These are phyloP conservation scores for Begonia masoniana DNA, from an alignment of 306 rosid genomes.

Conservation along the genomic window DNA sequence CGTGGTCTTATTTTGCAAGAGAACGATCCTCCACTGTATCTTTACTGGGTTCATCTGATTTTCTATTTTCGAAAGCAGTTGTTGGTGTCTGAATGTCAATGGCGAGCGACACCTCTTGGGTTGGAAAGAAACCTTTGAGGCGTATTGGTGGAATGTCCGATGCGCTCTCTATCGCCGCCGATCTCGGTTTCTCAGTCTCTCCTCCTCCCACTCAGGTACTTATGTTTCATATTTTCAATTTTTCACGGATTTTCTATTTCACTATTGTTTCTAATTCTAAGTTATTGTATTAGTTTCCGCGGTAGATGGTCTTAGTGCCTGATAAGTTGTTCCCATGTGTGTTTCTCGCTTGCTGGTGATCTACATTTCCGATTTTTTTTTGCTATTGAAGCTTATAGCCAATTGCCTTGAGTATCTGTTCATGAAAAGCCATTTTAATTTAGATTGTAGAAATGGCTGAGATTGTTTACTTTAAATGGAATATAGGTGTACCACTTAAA, in stretches of 20 bases:
- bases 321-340: too few species aligned
- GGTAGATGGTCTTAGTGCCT: neutral
- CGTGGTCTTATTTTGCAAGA: too few species aligned
- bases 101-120: constrained; percentile 64
- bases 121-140: constrained; percentile 77
- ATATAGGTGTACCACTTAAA: too few species aligned
- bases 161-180: constrained; percentile 79
- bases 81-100: constrained; percentile 27
- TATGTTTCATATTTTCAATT: neutral
- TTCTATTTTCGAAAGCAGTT: constrained; percentile 34
- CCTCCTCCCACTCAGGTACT: constrained; percentile 50
- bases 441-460: neutral
- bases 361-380: neutral
- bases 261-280: neutral
- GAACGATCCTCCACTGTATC: too few species aligned
- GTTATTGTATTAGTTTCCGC: neutral
- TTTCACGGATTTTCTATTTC: neutral
- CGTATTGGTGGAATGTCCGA: constrained; percentile 87
- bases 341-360: neutral
- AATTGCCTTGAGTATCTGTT: neutral
- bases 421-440: neutral
- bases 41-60: too few species aligned
- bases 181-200: constrained; percentile 71
- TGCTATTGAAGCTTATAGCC: too few species aligned
- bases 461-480: neutral